Conservation (phyloP, 768 basidiomycete genomes). For the Sistotremastrum suecicum region DNA sequence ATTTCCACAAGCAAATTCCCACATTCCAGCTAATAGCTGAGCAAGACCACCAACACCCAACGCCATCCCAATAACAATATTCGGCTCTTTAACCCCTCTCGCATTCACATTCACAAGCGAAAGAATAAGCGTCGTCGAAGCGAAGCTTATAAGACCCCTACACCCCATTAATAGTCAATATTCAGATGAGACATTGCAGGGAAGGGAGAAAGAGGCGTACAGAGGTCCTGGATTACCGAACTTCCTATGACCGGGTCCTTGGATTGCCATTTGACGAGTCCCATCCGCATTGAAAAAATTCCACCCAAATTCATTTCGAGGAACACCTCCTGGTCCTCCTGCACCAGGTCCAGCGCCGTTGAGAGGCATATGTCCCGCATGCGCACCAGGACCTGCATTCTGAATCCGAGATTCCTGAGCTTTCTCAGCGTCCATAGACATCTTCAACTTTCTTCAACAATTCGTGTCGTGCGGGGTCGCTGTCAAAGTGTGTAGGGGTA, state of each 20-base stretch:
- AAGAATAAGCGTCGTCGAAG: conserved; percentile 72
- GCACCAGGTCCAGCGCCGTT: too few relatives aligned
- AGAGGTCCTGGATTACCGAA: conserved; percentile 54
- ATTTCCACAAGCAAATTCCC: conserved; percentile 58
- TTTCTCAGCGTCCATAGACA: too few relatives aligned
- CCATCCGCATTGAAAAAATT: too few relatives aligned
- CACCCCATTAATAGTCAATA: neutral
- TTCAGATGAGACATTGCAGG: neutral
- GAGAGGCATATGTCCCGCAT: too few relatives aligned
- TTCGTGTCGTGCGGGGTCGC: too few relatives aligned
- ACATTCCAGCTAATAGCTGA: conserved; percentile 83
- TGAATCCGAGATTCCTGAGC: too few relatives aligned
- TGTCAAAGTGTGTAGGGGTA: too few relatives aligned
- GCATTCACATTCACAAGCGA: conserved; percentile 57
- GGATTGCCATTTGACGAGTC: too few relatives aligned
- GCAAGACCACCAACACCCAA: conserved; percentile 71
- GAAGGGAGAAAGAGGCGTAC: conserved; percentile 18
- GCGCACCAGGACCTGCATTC: too few relatives aligned
- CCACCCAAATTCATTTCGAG: too few relatives aligned
- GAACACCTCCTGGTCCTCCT: too few relatives aligned
- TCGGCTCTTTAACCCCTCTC: conserved; percentile 39
- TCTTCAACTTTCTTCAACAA: too few relatives aligned
- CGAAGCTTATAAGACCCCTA: conserved; percentile 73
- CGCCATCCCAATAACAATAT: conserved; percentile 78
- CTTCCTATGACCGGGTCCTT: conserved; percentile 1